A percentile compares a stretch with the other conserved stretches of the same genome.
phyloP scores from a whole-genome alignment of 2,329 filamentous ascomycete species.

The Ilyonectria mors-panacis region DNA sequence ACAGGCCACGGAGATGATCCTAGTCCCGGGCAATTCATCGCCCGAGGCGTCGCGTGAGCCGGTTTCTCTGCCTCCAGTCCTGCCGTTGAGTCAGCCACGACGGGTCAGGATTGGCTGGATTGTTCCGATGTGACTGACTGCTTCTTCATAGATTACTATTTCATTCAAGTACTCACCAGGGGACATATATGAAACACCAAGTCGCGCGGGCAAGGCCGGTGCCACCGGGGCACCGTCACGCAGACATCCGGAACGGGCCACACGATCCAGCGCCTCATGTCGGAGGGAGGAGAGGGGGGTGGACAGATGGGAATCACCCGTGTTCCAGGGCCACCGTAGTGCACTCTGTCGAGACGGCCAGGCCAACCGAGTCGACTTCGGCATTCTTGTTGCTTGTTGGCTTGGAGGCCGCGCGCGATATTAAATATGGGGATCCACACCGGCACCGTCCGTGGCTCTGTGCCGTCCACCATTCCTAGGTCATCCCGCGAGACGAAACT shows the following conservation, averaged over 20 bases:
- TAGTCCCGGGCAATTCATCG: conserved; percentile 8
- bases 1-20: conserved; percentile 14
- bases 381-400: neutral
- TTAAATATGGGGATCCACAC: conserved; percentile 8
- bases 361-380: conserved; percentile 13
- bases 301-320: conserved; percentile 3
- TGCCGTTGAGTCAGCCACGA: neutral
- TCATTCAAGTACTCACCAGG: neutral
- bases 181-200: conserved; percentile 9
- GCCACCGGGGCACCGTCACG: conserved; percentile 17
- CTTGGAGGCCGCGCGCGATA: conserved; percentile 12
- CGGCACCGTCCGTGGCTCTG: conserved; percentile 10
- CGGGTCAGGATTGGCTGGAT: neutral
- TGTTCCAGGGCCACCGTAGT: neutral
- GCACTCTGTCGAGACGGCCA: conserved; percentile 1
- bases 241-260: conserved; percentile 24
- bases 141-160: neutral
- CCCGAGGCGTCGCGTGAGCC: neutral
- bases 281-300: conserved; percentile 7
- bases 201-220: conserved; percentile 10
- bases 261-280: conserved; percentile 3
- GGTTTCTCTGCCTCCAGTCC: neutral
- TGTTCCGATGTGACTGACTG: neutral
- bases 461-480: neutral
- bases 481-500: neutral